Base-by-base conservation (phyloP, 805 yeast species). In the Ogataea siamensis region DNA sequence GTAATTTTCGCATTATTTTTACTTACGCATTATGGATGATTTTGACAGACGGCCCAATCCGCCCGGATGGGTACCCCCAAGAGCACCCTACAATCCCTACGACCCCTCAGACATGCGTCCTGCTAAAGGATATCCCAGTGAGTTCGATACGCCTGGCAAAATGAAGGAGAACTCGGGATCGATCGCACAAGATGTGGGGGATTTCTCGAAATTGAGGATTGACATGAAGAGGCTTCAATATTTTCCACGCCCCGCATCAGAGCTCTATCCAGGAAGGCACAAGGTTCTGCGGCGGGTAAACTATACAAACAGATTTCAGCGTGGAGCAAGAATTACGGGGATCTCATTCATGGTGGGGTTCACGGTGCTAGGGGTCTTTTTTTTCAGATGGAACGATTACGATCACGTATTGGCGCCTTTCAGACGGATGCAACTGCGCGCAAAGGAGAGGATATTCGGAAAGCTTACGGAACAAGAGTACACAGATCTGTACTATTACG, bases 101-200 rank as follows among this genome's bases (percentile, higher is more conserved):
- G 95, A 86, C 54, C 83, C 89, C 0, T 62, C 74, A 1, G 95
- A 86, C 54, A 56, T 66, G 27, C 68, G 95, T 31, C 95, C 95
- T 0, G 74, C 94, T 0, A 79, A 80, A 54, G 95, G 95, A 2
- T 86, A 87, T 47, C 95, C 95, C 1, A 80, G 88, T 17, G 95
- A 86, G 57, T 87, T 71, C 64, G 69, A 74, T 40, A 62, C 80
- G 1, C 91, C 93, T 0, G 80, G 85, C 1, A 66, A 68, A 28
- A 68, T 74, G 21, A 78, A 83, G 18, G 57, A 62, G 13, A 78
- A 55, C 37, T 46, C 53, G 3, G 62, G 63, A 3, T 45, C 46
- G 6, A 62, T 79, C n/a, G 88, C 89, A 3, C 70, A 70, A 49
- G 78, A 74, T 49, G 79, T 86, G 5, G 69, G 81, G 1, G 87